A percentile compares a stretch with the other conserved stretches of the same genome.
Evolutionary conservation across 2,329 filamentous ascomycete genomes (phyloP).

Genomic region (Botrytis fragariae): DNA sequence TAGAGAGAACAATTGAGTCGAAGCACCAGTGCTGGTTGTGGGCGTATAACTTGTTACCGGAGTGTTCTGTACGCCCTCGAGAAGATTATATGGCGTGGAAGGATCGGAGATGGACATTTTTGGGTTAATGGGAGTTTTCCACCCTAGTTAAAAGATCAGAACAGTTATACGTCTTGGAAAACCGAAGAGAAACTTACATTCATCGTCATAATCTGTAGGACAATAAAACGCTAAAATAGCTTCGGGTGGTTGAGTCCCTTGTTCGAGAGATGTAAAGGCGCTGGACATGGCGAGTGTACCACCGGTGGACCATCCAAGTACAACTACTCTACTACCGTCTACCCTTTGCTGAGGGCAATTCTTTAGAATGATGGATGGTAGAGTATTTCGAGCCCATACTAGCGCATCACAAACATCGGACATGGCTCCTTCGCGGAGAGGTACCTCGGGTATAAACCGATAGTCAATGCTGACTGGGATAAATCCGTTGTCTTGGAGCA

Average conservation of each 20-base stretch:
- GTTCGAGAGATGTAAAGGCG: conserved; percentile 40
- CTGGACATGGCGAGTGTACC: conserved; percentile 47
- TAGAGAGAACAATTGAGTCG: conserved; percentile 20
- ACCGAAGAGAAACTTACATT: neutral
- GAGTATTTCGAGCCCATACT: conserved; percentile 33
- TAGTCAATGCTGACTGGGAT: conserved; percentile 51
- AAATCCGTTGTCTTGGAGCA: conserved; percentile 37
- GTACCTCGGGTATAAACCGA: conserved; percentile 49
- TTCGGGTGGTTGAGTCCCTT: conserved; percentile 40
- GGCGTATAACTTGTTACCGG: neutral
- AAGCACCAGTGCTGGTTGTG: neutral
- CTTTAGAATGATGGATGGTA: neutral
- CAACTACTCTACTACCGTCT: neutral
- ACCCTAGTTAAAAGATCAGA: neutral
- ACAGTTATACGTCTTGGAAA: no score
- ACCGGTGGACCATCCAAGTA: conserved; percentile 51
- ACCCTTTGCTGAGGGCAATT: neutral
- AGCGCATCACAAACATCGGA: conserved; percentile 47
- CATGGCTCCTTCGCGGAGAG: conserved; percentile 48
- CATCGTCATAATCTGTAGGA: neutral
- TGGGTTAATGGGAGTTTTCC: neutral
- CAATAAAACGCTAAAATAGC: conserved; percentile 29
- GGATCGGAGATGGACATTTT: neutral
- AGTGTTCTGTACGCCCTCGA: neutral
- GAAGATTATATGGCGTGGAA: neutral